Conservation (phyloP, 768 basidiomycete genomes). For the Brasilioporus rufonigricans region DNA sequence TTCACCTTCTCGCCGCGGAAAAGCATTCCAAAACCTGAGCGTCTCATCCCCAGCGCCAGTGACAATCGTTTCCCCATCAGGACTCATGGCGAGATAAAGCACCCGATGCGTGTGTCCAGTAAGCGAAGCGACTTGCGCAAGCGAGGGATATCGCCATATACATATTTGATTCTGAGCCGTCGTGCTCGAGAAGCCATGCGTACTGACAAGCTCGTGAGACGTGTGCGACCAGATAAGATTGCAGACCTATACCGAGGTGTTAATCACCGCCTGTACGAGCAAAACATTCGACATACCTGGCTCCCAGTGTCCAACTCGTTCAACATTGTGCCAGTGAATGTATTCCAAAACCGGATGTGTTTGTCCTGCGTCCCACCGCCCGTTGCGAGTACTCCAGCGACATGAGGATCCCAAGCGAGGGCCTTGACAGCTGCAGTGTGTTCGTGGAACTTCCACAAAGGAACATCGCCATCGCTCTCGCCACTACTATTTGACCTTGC, state of each 20-base stretch:
- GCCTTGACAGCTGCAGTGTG: conserved; percentile 98
- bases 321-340: conserved; percentile 78
- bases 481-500: conserved; percentile 28
- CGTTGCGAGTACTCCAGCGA: conserved; percentile 85
- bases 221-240: conserved; percentile 96
- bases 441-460: conserved; percentile 93
- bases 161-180: conserved; percentile 96
- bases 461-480: conserved; percentile 48
- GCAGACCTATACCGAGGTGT: conserved; percentile 66
- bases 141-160: conserved; percentile 90
- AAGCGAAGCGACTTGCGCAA: conserved; percentile 92
- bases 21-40: conserved; percentile 95
- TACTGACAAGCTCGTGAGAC: conserved; percentile 96
- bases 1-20: conserved; percentile 66
- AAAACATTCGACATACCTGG: conserved; percentile 53
- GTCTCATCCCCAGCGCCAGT: conserved; percentile 99
- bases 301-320: conserved; percentile 92
- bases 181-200: conserved; percentile 93
- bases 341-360: conserved; percentile 98
- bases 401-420: conserved; percentile 97
- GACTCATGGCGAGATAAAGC: conserved; percentile 95
- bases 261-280: neutral
- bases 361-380: conserved; percentile 99
- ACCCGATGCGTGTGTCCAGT: conserved; percentile 96
- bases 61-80: conserved; percentile 96